phyloP scores from a whole-genome alignment of 192 early-diverging fungal species.

The Umbelopsis vinacea region DNA sequence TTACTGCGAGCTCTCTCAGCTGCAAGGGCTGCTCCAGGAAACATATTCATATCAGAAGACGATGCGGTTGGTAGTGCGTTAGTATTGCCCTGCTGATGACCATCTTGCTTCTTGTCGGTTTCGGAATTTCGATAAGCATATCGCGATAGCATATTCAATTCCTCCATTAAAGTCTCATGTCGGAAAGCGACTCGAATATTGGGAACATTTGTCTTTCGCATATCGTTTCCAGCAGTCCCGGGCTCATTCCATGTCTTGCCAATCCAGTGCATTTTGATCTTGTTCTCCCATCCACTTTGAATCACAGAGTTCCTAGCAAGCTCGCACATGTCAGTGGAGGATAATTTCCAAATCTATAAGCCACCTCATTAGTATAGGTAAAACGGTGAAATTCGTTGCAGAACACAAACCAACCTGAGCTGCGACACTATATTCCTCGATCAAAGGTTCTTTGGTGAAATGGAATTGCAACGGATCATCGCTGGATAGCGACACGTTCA shows the following conservation, averaged over 20 bases:
- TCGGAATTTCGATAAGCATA: slow-evolving; percentile 33
- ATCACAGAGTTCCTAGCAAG: slow-evolving; percentile 88
- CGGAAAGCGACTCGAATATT: slow-evolving; percentile 84
- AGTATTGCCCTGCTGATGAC: slow-evolving; percentile 8
- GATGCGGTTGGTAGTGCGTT: slow-evolving; percentile 13
- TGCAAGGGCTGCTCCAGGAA: slow-evolving; percentile 34
- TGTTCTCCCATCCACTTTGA: slow-evolving; percentile 89
- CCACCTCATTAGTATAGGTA: background rate
- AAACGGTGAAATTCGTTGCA: background rate
- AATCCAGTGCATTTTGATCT: slow-evolving; percentile 90
- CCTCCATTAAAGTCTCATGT: slow-evolving; percentile 85
- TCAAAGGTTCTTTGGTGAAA: slow-evolving; percentile 94
- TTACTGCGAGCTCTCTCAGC: slow-evolving; percentile 31
- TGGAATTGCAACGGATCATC: slow-evolving; percentile 98
- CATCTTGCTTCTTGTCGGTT: slow-evolving; percentile 20
- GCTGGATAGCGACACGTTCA: slow-evolving; percentile 92
- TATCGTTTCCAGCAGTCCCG: slow-evolving; percentile 80
- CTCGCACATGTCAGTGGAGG: slow-evolving; percentile 93
- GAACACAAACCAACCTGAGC: slow-evolving; percentile 63
- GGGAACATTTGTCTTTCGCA: slow-evolving; percentile 93
- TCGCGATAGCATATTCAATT: slow-evolving; percentile 54
- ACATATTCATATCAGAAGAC: slow-evolving; percentile 22
- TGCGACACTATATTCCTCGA: slow-evolving; percentile 95
- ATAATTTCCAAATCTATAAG: slow-evolving; percentile 87
- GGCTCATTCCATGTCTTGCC: slow-evolving; percentile 77